Conservation (phyloP, 2,329 filamentous ascomycete genomes). For the Tolypocladium inflatum region DNA sequence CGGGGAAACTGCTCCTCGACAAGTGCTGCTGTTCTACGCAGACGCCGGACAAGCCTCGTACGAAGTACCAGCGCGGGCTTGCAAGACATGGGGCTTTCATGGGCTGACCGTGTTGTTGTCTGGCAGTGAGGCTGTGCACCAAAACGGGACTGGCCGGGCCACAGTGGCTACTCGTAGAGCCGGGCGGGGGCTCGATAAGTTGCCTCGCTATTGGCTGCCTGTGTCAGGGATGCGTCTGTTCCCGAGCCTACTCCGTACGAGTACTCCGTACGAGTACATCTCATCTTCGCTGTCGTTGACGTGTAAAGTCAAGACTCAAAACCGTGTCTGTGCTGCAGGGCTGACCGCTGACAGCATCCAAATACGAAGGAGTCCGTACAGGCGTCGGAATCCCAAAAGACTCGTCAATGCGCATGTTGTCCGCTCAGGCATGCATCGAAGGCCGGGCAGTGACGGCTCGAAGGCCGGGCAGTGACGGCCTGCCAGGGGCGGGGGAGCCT, state of each 20-base stretch:
- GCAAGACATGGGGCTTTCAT: neutral
- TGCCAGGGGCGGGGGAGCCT: neutral
- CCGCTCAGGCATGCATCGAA: neutral
- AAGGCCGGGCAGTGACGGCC: neutral
- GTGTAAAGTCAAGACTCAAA: neutral
- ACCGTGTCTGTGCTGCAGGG: neutral
- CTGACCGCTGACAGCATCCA: neutral
- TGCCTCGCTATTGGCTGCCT: neutral
- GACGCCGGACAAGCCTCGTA: too few relatives aligned
- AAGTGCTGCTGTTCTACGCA: neutral
- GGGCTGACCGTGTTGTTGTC: neutral
- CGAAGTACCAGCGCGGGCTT: too few relatives aligned
- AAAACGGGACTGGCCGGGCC: neutral
- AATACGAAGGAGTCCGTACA: neutral
- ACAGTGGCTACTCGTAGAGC: neutral
- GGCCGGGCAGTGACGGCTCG: neutral
- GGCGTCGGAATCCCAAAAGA: neutral
- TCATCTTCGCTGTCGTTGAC: neutral
- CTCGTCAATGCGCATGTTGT: neutral
- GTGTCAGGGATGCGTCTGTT: neutral
- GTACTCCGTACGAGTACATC: neutral
- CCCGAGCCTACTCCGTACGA: neutral
- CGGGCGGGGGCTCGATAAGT: neutral
- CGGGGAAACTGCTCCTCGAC: neutral
- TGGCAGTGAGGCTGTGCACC: neutral